Evolutionary conservation across 2,329 filamentous ascomycete genomes (phyloP).

Genomic region (Ilyonectria sp.): DNA sequence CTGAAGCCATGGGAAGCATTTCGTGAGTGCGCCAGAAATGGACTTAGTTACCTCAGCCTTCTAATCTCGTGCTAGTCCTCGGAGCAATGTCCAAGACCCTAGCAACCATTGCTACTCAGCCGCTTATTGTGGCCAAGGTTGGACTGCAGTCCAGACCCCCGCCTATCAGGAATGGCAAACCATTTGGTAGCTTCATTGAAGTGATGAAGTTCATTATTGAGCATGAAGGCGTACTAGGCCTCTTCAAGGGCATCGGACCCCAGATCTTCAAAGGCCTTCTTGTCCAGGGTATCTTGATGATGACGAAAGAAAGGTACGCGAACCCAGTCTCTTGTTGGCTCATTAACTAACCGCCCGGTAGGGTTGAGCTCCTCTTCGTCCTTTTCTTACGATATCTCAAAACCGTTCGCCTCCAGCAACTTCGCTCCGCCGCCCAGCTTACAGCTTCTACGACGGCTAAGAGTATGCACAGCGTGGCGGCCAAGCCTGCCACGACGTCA

Average conservation of each 20-base stretch:
- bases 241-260: slow-evolving; percentile 97
- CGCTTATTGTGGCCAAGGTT: slow-evolving; percentile 97
- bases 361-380: slow-evolving; percentile 90
- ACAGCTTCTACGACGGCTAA: slow-evolving; percentile 64
- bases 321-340: not conserved
- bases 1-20: slow-evolving; percentile 92
- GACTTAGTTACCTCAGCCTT: not conserved
- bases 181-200: slow-evolving; percentile 93
- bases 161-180: slow-evolving; percentile 85
- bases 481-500: slow-evolving; percentile 47
- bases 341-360: slow-evolving; percentile 52
- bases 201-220: slow-evolving; percentile 96
- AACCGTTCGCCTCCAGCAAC: slow-evolving; percentile 77
- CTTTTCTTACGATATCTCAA: slow-evolving; percentile 87
- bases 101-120: slow-evolving; percentile 93
- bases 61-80: slow-evolving; percentile 72
- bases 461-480: slow-evolving; percentile 61
- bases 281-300: slow-evolving; percentile 97
- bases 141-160: slow-evolving; percentile 95
- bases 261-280: slow-evolving; percentile 94
- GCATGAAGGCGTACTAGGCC: slow-evolving; percentile 84
- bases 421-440: slow-evolving; percentile 76
- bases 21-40: slow-evolving; percentile 70
- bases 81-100: slow-evolving; percentile 94
- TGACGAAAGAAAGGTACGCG: slow-evolving; percentile 92